Percentiles rank a stretch among this genome's conserved stretches.
phyloP scores from a whole-genome alignment of 78 protist species.

The Dictyostelium capitatum region DNA sequence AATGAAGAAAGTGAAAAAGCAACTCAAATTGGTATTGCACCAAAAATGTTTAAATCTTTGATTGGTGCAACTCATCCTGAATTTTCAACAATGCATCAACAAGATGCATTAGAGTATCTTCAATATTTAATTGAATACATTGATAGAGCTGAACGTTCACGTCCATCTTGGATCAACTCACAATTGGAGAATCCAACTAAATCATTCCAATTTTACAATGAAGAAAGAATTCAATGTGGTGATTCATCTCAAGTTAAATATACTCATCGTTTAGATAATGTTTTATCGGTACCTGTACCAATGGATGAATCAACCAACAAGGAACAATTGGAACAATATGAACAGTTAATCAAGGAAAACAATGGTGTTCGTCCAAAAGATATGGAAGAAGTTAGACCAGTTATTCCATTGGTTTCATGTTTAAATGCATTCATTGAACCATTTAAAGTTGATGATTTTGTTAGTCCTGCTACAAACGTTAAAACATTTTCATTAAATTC shows the following conservation, averaged over 20 bases:
- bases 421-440: constrained; percentile 26
- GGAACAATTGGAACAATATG: constrained; percentile 32
- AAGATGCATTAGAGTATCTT: constrained; percentile 94
- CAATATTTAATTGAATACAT: constrained; percentile 74
- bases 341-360: constrained; percentile 2
- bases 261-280: constrained; percentile 48
- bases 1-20: constrained; percentile 32
- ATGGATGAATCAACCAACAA: constrained; percentile 77
- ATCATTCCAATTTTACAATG: constrained; percentile 46
- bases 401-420: constrained; percentile 79
- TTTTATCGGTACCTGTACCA: constrained; percentile 71
- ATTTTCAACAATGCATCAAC: constrained; percentile 91
- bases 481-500: constrained; percentile 81
- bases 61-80: constrained; percentile 89
- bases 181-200: constrained; percentile 35
- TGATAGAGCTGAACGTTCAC: constrained; percentile 46
- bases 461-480: constrained; percentile 69
- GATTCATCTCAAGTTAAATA: constrained; percentile 80
- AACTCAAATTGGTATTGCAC: constrained; percentile 88
- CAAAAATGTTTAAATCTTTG: constrained; percentile 90
- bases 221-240: constrained; percentile 87
- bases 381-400: constrained; percentile 76
- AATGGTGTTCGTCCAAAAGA: constrained; percentile 17
- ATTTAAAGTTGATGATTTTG: constrained; percentile 80
- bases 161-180: constrained; percentile 48